These are phyloP conservation scores for Mycena latifolia DNA, from an alignment of 768 basidiomycete genomes.

Conservation along the genomic window DNA sequence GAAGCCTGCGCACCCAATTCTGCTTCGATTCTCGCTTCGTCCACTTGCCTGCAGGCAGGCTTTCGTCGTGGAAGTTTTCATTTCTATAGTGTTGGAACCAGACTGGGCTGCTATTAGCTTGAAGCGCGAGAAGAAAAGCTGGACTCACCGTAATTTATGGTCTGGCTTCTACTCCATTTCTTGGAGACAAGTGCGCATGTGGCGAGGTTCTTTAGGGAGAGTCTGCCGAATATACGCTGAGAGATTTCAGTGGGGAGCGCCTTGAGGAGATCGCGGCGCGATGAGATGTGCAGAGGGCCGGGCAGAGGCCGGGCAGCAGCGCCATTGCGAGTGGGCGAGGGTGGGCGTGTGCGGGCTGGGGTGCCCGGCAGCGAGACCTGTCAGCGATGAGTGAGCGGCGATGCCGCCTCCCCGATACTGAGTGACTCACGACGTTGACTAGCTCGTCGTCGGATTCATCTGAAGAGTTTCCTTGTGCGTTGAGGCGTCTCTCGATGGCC, in stretches of 20 bases:
- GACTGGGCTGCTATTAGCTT: conserved; percentile 59
- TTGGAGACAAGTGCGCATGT: conserved; percentile 84
- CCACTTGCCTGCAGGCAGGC: conserved; percentile 88
- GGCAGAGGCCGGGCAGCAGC: conserved; percentile 62
- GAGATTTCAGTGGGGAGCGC: conserved; percentile 85
- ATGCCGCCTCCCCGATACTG: conserved; percentile 1
- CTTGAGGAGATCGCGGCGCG: conserved; percentile 70
- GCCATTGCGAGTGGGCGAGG: conserved; percentile 62
- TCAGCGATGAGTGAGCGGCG: conserved; percentile 3
- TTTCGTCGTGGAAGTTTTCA: conserved; percentile 87
- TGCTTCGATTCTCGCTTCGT: conserved; percentile 94
- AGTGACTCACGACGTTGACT: conserved; percentile 73
- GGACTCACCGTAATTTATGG: conserved; percentile 84
- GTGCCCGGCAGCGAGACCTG: conserved; percentile 79
- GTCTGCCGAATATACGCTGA: conserved; percentile 77
- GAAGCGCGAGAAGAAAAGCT: background rate
- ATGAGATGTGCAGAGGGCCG: conserved; percentile 59
- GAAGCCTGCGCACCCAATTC: conserved; percentile 75
- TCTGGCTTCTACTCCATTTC: conserved; percentile 92
- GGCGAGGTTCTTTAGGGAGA: conserved; percentile 76
- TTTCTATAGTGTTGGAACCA: conserved; percentile 96
- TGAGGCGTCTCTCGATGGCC: conserved; percentile 49
- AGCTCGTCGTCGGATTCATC: conserved; percentile 78
- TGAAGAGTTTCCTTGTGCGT: conserved; percentile 38
- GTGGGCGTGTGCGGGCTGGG: conserved; percentile 73